Conservation (phyloP, 495 filamentous ascomycete genomes). For the Aspergillus egyptiacus region DNA sequence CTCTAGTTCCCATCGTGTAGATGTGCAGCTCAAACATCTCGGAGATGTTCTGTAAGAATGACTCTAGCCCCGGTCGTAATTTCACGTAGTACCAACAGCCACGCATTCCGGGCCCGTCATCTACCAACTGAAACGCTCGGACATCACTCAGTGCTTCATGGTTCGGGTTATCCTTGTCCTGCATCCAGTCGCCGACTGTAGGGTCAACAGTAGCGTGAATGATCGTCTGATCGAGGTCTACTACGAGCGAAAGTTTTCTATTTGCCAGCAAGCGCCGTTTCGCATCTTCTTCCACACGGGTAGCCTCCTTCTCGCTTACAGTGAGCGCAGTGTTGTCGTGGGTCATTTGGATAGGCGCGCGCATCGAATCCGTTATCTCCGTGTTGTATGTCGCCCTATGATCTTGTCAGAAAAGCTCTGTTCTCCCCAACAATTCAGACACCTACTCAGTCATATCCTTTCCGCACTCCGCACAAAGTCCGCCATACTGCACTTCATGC, state of each 20-base stretch:
- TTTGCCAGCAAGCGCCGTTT: constrained; percentile 74
- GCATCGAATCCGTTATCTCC: constrained; percentile 55
- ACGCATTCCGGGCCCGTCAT: constrained; percentile 70
- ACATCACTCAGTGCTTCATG: constrained; percentile 87
- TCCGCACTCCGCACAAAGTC: constrained; percentile 85
- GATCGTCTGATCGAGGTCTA: constrained; percentile 97
- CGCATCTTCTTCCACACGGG: constrained; percentile 73
- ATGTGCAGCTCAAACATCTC: constrained; percentile 91
- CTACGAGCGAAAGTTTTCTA: constrained; percentile 84
- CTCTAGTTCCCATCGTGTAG: constrained; percentile 97
- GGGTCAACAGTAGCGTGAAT: constrained; percentile 98
- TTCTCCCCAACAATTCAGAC: background rate
- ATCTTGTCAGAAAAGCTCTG: background rate
- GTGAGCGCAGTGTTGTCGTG: constrained; percentile 81
- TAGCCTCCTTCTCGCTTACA: constrained; percentile 68
- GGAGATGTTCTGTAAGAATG: constrained; percentile 74
- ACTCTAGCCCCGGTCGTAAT: constrained; percentile 81
- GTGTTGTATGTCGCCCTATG: constrained; percentile 54
- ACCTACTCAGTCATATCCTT: constrained; percentile 90
- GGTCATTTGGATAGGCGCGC: constrained; percentile 86
- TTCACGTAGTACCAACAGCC: constrained; percentile 97
- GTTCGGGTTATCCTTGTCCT: constrained; percentile 82
- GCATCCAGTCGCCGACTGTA: constrained; percentile 92
- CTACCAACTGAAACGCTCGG: constrained; percentile 73
- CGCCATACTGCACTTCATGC: constrained; percentile 84